Conservation (phyloP, 225 moss, liverwort and hornwort genomes). For the Marchantia paleacea region DNA sequence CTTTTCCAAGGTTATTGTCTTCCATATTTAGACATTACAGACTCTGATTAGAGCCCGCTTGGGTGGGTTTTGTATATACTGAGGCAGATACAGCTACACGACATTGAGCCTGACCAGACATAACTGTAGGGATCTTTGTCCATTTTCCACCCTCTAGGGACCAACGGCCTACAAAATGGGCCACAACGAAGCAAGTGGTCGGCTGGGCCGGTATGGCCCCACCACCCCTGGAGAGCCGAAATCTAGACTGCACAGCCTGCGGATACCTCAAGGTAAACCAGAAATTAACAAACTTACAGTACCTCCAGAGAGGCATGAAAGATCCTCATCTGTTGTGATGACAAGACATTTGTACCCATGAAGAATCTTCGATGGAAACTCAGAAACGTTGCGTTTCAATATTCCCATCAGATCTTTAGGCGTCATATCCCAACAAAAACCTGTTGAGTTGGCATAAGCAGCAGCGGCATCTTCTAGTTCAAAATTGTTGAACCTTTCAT, state of each 20-base stretch:
- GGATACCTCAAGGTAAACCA: background rate
- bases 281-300: too few relatives aligned
- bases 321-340: too few relatives aligned
- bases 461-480: background rate
- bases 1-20: background rate
- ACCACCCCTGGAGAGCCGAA: background rate
- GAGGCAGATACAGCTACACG: background rate
- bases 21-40: background rate
- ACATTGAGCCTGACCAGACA: background rate
- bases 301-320: too few relatives aligned
- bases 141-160: background rate
- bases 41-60: background rate
- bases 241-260: background rate
- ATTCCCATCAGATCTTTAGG: background rate
- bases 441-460: background rate
- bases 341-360: background rate
- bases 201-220: background rate
- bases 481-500: background rate
- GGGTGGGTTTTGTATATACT: background rate
- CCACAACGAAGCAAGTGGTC: background rate
- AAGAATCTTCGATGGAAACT: background rate
- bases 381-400: background rate
- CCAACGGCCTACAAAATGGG: background rate
- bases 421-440: constrained; percentile 1
- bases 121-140: background rate